Evolutionary conservation across 2,329 filamentous ascomycete genomes (phyloP), one percentile per base, ranked within the genome.

Genomic region (Tympanopsis confertula): DNA sequence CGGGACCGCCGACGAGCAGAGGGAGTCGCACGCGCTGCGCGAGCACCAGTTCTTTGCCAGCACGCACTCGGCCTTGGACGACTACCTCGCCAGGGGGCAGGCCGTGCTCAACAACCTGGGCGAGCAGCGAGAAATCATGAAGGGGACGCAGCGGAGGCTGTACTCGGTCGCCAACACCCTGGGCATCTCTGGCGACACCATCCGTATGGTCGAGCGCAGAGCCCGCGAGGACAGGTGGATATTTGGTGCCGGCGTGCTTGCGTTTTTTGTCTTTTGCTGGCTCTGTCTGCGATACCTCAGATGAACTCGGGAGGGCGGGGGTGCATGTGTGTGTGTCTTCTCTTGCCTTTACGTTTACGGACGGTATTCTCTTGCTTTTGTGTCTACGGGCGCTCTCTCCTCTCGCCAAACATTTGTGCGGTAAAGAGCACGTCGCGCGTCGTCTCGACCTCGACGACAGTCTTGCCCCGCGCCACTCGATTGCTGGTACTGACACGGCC

Each of bases 151-250:
- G 61, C 82, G 82, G 57, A 78, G 79, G 55, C 67, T 98, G 36
- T 96, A 96, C 55, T 89, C 77, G 49, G 87, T 95, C 15, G 91
- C 86, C 5, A 96, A 94, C 54, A 96, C 91, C 17, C 63, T 98
- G 35, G 91, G 91, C 0, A 74, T 98, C 42, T 93, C 84, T 52
- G 88, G 89, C 15, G 89, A 96, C 56, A 98, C 91, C 2, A 98
- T 98, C 46, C 78, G 91, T 35, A 96, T 91, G 86, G 82, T 98
- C 30, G 89, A 96, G 62, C 66, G 91, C 48, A 71, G 91, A 44
- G 87, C 91, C 37, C 83, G 78, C 57, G 84, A 96, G 65, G 91
- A 98, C 57, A 96, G 95, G 62, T 96, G 88, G 87, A 94, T 98
- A 24, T 98, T 98, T 57, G 84, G 83, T 71, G 82, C 67, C 0